phyloP scores from a whole-genome alignment of 2,329 filamentous ascomycete species.

The Leptosphaerulina australis region DNA sequence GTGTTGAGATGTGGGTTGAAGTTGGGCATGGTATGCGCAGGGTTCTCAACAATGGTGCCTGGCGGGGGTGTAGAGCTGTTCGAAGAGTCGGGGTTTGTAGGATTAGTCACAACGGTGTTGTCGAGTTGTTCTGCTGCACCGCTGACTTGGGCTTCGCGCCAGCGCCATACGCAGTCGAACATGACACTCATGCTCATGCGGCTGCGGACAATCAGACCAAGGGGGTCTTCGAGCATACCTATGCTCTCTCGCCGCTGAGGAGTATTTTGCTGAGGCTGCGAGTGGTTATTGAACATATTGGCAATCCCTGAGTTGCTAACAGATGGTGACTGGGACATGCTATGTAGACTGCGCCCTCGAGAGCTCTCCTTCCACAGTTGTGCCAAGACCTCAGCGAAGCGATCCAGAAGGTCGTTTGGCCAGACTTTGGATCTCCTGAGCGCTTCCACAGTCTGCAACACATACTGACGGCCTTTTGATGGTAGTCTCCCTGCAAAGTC shows the following conservation, averaged over 20 bases:
- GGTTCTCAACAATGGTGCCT: constrained; percentile 40
- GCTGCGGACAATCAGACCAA: constrained; percentile 82
- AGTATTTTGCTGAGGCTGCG: constrained; percentile 30
- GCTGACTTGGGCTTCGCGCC: constrained; percentile 70
- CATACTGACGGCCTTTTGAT: constrained; percentile 72
- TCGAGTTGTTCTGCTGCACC: constrained; percentile 56
- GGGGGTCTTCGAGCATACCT: constrained; percentile 65
- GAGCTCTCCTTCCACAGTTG: constrained; percentile 76
- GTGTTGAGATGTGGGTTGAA: constrained; percentile 48
- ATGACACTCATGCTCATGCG: constrained; percentile 85
- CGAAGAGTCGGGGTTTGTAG: constrained; percentile 79
- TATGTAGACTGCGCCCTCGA: constrained; percentile 45
- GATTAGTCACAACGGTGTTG: constrained; percentile 79
- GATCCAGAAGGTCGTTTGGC: constrained; percentile 78
- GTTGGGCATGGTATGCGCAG: constrained; percentile 41
- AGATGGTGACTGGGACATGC: constrained; percentile 47
- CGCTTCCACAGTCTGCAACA: constrained; percentile 71
- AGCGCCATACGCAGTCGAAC: constrained; percentile 84
- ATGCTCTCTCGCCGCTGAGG: constrained; percentile 37
- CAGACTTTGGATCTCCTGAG: constrained; percentile 76
- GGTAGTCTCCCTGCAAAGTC: constrained; percentile 69
- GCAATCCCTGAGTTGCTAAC: constrained; percentile 40
- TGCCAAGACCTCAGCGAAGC: constrained; percentile 82
- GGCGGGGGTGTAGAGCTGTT: constrained; percentile 67
- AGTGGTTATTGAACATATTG: constrained; percentile 42